Base-by-base conservation (phyloP, 306 rosid species). In the Pachyrhizus erosus region DNA sequence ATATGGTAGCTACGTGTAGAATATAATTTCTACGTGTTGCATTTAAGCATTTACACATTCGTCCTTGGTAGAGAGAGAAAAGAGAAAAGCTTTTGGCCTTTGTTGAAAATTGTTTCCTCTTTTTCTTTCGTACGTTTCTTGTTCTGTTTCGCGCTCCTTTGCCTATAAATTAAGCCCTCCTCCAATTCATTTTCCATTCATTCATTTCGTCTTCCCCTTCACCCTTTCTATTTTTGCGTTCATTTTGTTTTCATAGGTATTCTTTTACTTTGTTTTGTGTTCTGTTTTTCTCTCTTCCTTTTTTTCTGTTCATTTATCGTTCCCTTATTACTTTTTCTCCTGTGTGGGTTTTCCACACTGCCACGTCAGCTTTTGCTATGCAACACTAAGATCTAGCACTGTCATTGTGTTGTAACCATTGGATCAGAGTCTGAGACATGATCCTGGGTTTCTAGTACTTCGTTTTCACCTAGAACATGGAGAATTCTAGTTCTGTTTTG, bases 101-200 rank as follows among this genome's bases (percentile, higher is more conserved):
- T 51, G 62, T 33, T 31, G 46, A 72, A 34, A 68, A 34, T 60
- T 29, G 10, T 37, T 39, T 2, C 4, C 10, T 23, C 14, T 62
- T 51, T 83, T 29, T 82, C 10, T 43, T 3, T 62, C 33, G 27
- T 23, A 9, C n/a, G 67, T 77, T 23, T 31, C 51, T 18, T 4
- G 26, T 11, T 13, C 61, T 8, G 60, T 84, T 80, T 82, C 11
- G 80, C 62, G 66, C 80, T 64, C 81, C 67, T 43, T 43, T 15
- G 45, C 46, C 89, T 86, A 88, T 88, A 86, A 88, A 88, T 83
- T 52, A 17, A 62, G 70, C 20, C 82, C n/a, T 20, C 52, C 70
- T 11, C 49, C 77, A 0, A 82, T 33, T 72, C 71, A 18, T 3
- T 57, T 48, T 83, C 2, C 83, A 88, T 81, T 70, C 83, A 75